These are phyloP conservation scores for Tolypocladium capitatum DNA, from an alignment of 2,329 filamentous ascomycete genomes.

Conservation along the genomic window DNA sequence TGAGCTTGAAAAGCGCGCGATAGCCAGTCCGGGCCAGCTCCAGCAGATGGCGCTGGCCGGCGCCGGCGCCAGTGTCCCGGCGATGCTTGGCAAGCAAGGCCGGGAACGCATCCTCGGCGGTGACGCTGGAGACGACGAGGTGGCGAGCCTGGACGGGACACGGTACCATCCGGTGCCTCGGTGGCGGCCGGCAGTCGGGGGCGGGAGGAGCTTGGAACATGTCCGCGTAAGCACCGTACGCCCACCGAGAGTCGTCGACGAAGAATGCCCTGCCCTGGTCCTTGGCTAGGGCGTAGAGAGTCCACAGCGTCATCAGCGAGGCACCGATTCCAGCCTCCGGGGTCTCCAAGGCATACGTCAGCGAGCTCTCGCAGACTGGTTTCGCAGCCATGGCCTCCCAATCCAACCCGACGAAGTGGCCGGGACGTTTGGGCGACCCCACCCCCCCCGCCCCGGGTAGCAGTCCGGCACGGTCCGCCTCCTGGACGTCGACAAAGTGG, in stretches of 20 bases:
- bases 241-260: slow-evolving; percentile 72
- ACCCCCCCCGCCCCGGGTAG: slow-evolving; percentile 32
- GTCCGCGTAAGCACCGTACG: slow-evolving; percentile 60
- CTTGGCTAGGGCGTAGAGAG: slow-evolving; percentile 66
- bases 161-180: slow-evolving; percentile 62
- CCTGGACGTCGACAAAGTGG: slow-evolving; percentile 61
- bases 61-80: slow-evolving; percentile 10
- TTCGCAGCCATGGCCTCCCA: slow-evolving; percentile 29
- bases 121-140: slow-evolving; percentile 59
- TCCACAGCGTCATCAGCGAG: slow-evolving; percentile 69
- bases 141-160: slow-evolving; percentile 67
- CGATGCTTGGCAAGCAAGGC: slow-evolving; percentile 27
- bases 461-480: slow-evolving; percentile 53
- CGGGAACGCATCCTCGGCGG: slow-evolving; percentile 51
- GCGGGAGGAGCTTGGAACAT: slow-evolving; percentile 58
- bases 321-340: slow-evolving; percentile 64
- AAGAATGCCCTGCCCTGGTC: slow-evolving; percentile 68
- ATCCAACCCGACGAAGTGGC: slow-evolving; percentile 35
- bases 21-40: slow-evolving; percentile 57
- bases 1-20: slow-evolving; percentile 60
- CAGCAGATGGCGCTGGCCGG: slow-evolving; percentile 42
- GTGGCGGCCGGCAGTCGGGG: slow-evolving; percentile 56
- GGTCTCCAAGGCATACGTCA: slow-evolving; percentile 67
- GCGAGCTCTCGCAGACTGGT: slow-evolving; percentile 51
- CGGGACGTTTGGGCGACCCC: slow-evolving; percentile 24